phyloP scores from a whole-genome alignment of 305 asterid genomes.

The Rubia tinctorum region DNA sequence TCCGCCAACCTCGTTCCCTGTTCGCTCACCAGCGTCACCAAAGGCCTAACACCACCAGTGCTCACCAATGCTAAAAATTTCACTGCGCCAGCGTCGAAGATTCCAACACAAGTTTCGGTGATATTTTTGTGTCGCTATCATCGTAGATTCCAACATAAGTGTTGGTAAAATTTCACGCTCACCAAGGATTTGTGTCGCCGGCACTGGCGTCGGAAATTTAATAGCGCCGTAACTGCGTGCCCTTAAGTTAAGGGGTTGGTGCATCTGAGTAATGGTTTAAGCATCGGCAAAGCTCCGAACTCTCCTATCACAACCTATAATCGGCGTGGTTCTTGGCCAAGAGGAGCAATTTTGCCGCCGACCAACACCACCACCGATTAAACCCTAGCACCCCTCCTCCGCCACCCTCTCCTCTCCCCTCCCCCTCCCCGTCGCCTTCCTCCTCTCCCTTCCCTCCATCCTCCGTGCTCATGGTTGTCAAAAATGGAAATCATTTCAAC shows the following conservation, averaged over 20 bases:
- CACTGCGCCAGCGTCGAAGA: conserved; percentile 37
- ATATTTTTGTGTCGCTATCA: no score
- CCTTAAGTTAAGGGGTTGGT: conserved; percentile 80
- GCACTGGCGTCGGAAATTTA: conserved; percentile 44
- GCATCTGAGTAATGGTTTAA: conserved; percentile 73
- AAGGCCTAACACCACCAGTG: conserved; percentile 76
- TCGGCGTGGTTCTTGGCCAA: conserved; percentile 84
- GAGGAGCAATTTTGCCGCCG: conserved; percentile 79
- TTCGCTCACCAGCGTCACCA: conserved; percentile 64
- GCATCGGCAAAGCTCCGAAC: conserved; percentile 78
- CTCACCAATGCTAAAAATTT: conserved; percentile 70
- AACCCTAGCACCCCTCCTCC: no score
- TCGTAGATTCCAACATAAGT: no score
- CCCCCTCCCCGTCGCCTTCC: no score
- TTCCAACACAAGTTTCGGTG: no score
- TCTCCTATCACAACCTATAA: conserved; percentile 82
- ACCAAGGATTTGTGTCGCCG: no score
- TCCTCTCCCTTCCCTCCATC: no score
- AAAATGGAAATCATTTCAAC: no score
- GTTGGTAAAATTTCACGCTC: no score
- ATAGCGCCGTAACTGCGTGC: conserved; percentile 81
- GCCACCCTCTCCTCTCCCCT: no score
- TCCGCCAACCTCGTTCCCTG: conserved; percentile 79
- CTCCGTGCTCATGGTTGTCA: no score
- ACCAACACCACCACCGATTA: no score